These are phyloP conservation scores for Phytophthora agathidicida DNA, from an alignment of 352 stramenopile genomes.

Conservation along the genomic window DNA sequence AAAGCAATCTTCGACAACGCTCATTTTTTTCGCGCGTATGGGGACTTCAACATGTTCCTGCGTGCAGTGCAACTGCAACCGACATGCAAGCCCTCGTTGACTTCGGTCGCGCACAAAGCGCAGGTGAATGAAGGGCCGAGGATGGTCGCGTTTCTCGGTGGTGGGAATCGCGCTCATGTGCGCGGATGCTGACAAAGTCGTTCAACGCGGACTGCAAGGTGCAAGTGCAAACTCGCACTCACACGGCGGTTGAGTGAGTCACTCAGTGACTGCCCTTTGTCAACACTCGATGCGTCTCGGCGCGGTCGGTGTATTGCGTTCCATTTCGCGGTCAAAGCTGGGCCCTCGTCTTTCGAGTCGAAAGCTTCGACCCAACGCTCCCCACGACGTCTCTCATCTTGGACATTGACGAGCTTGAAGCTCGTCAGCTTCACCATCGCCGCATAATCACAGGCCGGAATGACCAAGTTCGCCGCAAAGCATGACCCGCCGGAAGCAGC, in stretches of 20 bases:
- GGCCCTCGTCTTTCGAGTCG: no score
- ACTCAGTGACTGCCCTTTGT: no score
- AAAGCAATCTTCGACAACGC: constrained; percentile 12
- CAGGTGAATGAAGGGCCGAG: no score
- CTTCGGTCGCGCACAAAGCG: no score
- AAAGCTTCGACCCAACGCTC: neutral
- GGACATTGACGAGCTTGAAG: constrained; percentile 30
- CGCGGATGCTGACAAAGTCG: no score
- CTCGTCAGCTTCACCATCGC: constrained; percentile 2
- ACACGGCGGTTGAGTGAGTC: no score
- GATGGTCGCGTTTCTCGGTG: constrained; percentile 23
- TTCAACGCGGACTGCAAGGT: constrained; percentile 4
- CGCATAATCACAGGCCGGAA: neutral
- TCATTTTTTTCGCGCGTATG: constrained; percentile 15
- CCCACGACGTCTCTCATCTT: constrained; percentile 3
- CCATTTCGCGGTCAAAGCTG: constrained; percentile 8
- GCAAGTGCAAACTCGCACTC: neutral
- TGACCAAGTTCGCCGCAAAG: constrained; percentile 11
- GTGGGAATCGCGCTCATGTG: no score
- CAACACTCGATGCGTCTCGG: constrained; percentile 21
- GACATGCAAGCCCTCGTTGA: no score
- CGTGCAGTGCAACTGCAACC: constrained; percentile 15
- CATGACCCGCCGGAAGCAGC: constrained; percentile 4
- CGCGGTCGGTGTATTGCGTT: constrained; percentile 3
- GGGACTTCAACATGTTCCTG: constrained; percentile 1